Evolutionary conservation across 2,329 filamentous ascomycete species (phyloP).

Genomic region (Pseudogymnoascus sp.): DNA sequence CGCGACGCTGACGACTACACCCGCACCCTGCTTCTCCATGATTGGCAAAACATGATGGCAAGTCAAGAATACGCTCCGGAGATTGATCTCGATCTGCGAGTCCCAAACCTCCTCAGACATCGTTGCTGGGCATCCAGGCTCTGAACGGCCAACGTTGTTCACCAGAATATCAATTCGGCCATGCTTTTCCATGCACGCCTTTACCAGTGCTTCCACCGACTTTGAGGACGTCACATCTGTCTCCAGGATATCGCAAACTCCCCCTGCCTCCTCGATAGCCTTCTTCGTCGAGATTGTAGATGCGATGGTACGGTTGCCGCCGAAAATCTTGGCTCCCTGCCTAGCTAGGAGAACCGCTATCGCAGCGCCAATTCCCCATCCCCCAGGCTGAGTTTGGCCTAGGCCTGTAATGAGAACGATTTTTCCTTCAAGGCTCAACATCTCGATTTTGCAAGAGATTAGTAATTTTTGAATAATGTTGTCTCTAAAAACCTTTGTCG

Average conservation of each 20-base stretch:
- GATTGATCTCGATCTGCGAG: conserved; percentile 44
- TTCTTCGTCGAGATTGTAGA: conserved; percentile 34
- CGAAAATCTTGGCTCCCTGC: conserved; percentile 41
- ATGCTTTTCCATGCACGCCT: conserved; percentile 43
- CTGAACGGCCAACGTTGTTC: conserved; percentile 52
- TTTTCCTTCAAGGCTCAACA: conserved; percentile 33
- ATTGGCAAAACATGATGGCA: conserved; percentile 46
- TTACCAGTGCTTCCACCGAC: conserved; percentile 46
- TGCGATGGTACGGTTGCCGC: conserved; percentile 39
- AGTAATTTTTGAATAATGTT: not conserved
- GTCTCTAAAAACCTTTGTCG: not conserved
- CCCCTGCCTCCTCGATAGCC: conserved; percentile 31
- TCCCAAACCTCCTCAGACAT: conserved; percentile 46
- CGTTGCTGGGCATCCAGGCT: conserved; percentile 41
- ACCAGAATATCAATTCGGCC: conserved; percentile 52
- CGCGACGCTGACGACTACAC: conserved; percentile 41
- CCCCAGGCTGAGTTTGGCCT: conserved; percentile 35
- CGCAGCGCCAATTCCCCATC: conserved; percentile 45
- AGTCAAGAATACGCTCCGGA: conserved; percentile 47
- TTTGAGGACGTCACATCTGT: conserved; percentile 45
- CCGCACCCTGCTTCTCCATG: conserved; percentile 42
- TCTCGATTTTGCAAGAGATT: conserved; percentile 14
- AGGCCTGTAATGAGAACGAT: conserved; percentile 39
- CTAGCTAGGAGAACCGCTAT: conserved; percentile 38
- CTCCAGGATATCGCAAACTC: conserved; percentile 35